phyloP scores from a whole-genome alignment of 164 flowering plant genomes.

The Buxus sempervirens region DNA sequence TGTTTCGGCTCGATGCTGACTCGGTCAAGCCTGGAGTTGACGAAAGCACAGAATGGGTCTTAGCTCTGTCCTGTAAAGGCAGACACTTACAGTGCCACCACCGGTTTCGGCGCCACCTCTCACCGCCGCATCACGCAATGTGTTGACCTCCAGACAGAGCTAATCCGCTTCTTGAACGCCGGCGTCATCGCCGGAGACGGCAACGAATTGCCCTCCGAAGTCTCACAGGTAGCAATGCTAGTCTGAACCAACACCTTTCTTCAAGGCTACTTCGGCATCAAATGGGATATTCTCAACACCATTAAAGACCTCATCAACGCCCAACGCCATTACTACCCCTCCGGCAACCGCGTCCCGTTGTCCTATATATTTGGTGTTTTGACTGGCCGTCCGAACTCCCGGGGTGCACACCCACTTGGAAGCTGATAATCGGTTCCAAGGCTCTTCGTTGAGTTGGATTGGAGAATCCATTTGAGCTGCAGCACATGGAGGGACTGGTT shows the following conservation, averaged over 20 bases:
- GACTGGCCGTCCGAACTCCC: conserved; percentile 60
- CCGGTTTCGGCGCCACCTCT: conserved; percentile 69
- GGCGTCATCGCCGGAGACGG: conserved; percentile 54
- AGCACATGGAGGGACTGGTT: conserved; percentile 62
- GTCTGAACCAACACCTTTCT: conserved; percentile 63
- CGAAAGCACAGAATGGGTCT: conserved; percentile 65
- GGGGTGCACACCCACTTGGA: conserved; percentile 37
- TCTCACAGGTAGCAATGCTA: conserved; percentile 64
- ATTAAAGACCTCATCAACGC: too few species aligned
- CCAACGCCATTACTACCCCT: conserved; percentile 65
- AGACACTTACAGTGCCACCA: conserved; percentile 57
- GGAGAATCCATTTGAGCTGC: conserved; percentile 57
- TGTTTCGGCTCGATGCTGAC: conserved; percentile 42
- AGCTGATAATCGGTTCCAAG: too few species aligned
- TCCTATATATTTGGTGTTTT: conserved; percentile 63
- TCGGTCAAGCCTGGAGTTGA: conserved; percentile 46
- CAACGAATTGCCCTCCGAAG: conserved; percentile 41
- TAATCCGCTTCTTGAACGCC: conserved; percentile 62
- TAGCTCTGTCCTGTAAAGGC: conserved; percentile 63
- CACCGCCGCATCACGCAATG: conserved; percentile 61
- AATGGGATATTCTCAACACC: too few species aligned
- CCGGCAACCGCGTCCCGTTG: conserved; percentile 61
- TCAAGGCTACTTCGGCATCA: conserved; percentile 69
- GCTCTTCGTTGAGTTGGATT: too few species aligned
- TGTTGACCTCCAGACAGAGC: conserved; percentile 61